These are phyloP conservation scores for Vanrija pseudolonga DNA, from an alignment of 1,284 basidiomycete species.

Conservation along the genomic window DNA sequence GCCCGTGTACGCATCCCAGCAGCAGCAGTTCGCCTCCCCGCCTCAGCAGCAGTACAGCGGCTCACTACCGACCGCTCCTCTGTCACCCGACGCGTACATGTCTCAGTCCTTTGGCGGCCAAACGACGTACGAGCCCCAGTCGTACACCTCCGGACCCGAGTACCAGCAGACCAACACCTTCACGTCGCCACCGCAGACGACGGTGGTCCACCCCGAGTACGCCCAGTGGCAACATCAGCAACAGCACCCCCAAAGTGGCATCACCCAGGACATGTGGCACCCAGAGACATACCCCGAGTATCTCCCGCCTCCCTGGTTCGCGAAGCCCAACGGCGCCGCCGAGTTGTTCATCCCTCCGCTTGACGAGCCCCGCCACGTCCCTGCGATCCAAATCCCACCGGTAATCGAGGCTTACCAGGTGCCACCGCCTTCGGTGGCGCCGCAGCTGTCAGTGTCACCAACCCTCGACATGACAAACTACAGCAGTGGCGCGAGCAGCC, in stretches of 20 bases:
- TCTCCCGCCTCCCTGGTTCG: conserved; percentile 47
- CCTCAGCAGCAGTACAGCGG: neutral
- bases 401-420: conserved; percentile 4
- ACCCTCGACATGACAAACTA: neutral
- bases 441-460: no score
- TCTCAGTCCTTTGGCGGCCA: no score
- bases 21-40: neutral
- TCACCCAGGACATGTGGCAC: conserved; percentile 39
- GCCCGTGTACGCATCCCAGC: neutral
- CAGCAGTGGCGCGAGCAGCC: neutral
- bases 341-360: conserved; percentile 6
- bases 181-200: neutral
- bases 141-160: no score
- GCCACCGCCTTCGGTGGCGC: neutral
- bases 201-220: neutral
- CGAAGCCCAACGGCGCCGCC: conserved; percentile 33
- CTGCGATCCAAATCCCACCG: neutral
- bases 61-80: neutral
- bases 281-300: conserved; percentile 37
- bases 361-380: neutral
- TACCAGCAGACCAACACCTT: no score
- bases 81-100: no score
- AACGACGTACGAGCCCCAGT: no score
- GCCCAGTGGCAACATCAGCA: neutral
- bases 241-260: conserved; percentile 5